These are phyloP conservation scores for Penicillium sp. DNA, from an alignment of 2,329 filamentous ascomycete species.

Conservation along the genomic window DNA sequence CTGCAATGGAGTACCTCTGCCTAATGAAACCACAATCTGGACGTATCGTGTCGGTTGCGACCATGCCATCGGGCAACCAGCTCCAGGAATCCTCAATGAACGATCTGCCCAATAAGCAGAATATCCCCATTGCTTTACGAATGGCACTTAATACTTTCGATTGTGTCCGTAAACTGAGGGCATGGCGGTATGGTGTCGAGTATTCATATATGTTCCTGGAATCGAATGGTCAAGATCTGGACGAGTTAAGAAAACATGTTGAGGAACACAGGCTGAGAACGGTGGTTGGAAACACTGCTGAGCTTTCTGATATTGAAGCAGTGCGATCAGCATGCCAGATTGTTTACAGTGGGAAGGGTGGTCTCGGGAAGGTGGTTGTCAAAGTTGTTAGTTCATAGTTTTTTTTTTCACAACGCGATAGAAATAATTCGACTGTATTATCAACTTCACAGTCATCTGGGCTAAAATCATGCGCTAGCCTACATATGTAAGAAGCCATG, in stretches of 20 bases:
- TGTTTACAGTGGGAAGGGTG: conserved; percentile 44
- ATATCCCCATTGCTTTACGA: conserved; percentile 24
- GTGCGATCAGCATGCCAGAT: conserved; percentile 44
- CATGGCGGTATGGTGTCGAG: conserved; percentile 47
- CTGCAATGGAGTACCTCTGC: conserved; percentile 43
- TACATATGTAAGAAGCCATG: no score
- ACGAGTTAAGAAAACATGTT: conserved; percentile 42
- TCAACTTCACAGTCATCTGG: not conserved
- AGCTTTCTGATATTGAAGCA: conserved; percentile 45
- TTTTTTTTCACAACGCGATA: no score
- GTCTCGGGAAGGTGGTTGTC: conserved; percentile 46
- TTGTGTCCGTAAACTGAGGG: conserved; percentile 41
- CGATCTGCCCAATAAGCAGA: conserved; percentile 24
- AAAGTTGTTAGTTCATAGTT: conserved; percentile 24
- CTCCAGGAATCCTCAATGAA: conserved; percentile 35
- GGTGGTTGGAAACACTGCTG: conserved; percentile 44
- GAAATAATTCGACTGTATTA: not conserved
- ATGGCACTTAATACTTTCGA: conserved; percentile 35
- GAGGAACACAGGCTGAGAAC: conserved; percentile 46
- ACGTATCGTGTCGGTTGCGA: conserved; percentile 39
- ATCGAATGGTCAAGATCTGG: conserved; percentile 44
- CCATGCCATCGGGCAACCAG: conserved; percentile 35
- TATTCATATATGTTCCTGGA: conserved; percentile 49
- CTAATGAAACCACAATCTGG: conserved; percentile 41
- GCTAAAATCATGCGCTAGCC: not conserved